Percentiles rank a stretch among this genome's conserved stretches.
Conservation (phyloP, 306 rosid species). For the Quercus glauca region DNA sequence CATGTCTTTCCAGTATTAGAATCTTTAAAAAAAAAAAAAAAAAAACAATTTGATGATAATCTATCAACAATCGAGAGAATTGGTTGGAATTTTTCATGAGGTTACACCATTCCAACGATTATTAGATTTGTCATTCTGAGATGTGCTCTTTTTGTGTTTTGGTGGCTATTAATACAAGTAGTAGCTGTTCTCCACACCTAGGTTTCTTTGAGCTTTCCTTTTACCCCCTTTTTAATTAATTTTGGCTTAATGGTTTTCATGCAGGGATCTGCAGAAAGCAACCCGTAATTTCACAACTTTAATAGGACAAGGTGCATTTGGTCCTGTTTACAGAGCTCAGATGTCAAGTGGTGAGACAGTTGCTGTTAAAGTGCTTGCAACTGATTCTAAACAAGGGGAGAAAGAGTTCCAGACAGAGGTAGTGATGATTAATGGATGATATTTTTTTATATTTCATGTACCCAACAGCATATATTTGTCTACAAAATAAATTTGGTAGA, state of each 20-base stretch:
- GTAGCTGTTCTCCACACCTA: background rate
- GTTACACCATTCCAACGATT: background rate
- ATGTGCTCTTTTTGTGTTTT: background rate
- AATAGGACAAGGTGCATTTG: slow-evolving; percentile 97
- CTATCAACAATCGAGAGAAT: background rate
- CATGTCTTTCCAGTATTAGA: background rate
- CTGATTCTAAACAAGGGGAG: slow-evolving; percentile 96
- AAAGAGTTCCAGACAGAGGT: slow-evolving; percentile 98
- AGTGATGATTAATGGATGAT: background rate
- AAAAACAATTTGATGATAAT: background rate
- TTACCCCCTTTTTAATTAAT: slow-evolving; percentile 2
- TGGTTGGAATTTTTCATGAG: background rate
- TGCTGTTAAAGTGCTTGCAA: slow-evolving; percentile 96
- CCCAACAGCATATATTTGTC: background rate
- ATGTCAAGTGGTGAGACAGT: slow-evolving; percentile 88
- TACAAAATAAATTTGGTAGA: background rate
- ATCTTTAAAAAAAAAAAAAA: background rate
- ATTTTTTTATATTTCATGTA: background rate
- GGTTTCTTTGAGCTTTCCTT: background rate
- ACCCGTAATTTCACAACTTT: slow-evolving; percentile 86
- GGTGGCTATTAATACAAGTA: background rate
- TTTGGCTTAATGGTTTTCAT: background rate
- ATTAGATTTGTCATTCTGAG: background rate
- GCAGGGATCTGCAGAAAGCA: slow-evolving; percentile 97
- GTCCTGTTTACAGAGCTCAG: slow-evolving; percentile 97